Evolutionary conservation across 345 rosid species (phyloP), one percentile per base, ranked within the genome.

Genomic region (Aurinia saxatilis): DNA sequence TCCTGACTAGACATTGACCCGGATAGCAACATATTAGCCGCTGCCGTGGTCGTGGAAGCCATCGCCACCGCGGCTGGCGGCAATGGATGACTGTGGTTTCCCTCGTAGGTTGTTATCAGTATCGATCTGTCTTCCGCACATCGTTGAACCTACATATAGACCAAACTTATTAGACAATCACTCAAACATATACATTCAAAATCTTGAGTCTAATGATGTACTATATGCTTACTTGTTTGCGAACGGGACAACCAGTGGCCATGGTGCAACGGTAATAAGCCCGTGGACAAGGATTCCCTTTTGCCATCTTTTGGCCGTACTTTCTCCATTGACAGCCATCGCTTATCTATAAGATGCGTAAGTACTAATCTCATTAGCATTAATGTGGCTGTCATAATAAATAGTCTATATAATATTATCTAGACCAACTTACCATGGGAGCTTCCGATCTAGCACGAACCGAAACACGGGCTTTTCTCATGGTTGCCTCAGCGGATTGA

Each of bases 361-460:
- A 35, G 16, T 17, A 16, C 42, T 12, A 60, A 23, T 58, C 34
- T 59, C 44, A 21, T 19, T 31, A n/a, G n/a, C n/a, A n/a, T n/a
- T n/a, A n/a, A n/a, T n/a, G n/a, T n/a, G n/a, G n/a, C n/a, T n/a
- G 8, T 6, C 23, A 5, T 47, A 5, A 10, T 17, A 11, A 5
- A 17, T 33, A 18, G 5, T 9, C 14, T 11, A 5, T 8, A 51
- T 21, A 10, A n/a, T 17, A 42, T 40, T 31, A 2, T 12, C 7
- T 64, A 35, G 25, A 29, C 16, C n/a, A 40, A 40, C 34, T 14
- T 77, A 93, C 99, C 99, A 93, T 90, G 50, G 95, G 86, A 75
- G 99, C 97, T 80, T 93, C 97, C 0, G 99, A 93, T 64, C 97
- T 82, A 16, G 99, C 99, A 11, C 99, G 96, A 66, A 93, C 97